A percentile compares a stretch with the other conserved stretches of the same genome.
These are phyloP conservation scores for Mycena chlorophos DNA, from an alignment of 768 basidiomycete species.

Conservation along the genomic window DNA sequence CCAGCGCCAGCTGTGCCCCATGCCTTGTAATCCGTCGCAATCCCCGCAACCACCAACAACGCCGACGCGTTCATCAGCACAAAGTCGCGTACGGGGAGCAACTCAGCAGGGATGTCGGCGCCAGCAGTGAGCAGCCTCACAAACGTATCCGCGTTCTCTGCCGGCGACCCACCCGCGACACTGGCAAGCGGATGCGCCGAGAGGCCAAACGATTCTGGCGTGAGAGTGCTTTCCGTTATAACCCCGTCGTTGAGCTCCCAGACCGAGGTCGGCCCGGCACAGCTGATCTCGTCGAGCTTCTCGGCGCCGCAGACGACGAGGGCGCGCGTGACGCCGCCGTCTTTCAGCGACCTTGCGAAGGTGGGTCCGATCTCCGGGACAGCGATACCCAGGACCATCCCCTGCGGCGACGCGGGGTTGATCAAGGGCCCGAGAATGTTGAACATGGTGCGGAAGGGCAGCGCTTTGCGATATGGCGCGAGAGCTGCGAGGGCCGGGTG, in stretches of 20 bases:
- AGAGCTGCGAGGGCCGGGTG: slow-evolving; percentile 83
- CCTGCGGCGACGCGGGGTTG: slow-evolving; percentile 83
- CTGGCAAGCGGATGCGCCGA: slow-evolving; percentile 61
- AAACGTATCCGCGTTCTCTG: slow-evolving; percentile 80
- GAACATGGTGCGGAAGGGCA: slow-evolving; percentile 96
- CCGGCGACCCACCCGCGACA: slow-evolving; percentile 73
- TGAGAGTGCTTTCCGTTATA: slow-evolving; percentile 62
- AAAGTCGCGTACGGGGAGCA: slow-evolving; percentile 77
- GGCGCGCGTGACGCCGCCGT: slow-evolving; percentile 78
- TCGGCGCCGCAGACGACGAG: slow-evolving; percentile 94
- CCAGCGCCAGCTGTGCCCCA: slow-evolving; percentile 67
- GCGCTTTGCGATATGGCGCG: slow-evolving; percentile 78
- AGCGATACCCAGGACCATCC: slow-evolving; percentile 92
- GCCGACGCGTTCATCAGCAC: slow-evolving; percentile 91
- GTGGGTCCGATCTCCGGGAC: slow-evolving; percentile 76
- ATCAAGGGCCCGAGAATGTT: slow-evolving; percentile 93
- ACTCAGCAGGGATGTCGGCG: slow-evolving; percentile 49
- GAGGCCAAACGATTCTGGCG: slow-evolving; percentile 79
- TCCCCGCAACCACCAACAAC: slow-evolving; percentile 79
- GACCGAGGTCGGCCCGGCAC: slow-evolving; percentile 83
- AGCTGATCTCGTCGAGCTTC: slow-evolving; percentile 91
- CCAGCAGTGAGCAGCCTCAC: slow-evolving; percentile 61
- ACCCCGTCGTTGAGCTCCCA: slow-evolving; percentile 77
- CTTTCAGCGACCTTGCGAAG: slow-evolving; percentile 73
- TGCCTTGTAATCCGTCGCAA: slow-evolving; percentile 68